phyloP scores from a whole-genome alignment of 257 asterid genomes.

The Paraleonurus japonicus region DNA sequence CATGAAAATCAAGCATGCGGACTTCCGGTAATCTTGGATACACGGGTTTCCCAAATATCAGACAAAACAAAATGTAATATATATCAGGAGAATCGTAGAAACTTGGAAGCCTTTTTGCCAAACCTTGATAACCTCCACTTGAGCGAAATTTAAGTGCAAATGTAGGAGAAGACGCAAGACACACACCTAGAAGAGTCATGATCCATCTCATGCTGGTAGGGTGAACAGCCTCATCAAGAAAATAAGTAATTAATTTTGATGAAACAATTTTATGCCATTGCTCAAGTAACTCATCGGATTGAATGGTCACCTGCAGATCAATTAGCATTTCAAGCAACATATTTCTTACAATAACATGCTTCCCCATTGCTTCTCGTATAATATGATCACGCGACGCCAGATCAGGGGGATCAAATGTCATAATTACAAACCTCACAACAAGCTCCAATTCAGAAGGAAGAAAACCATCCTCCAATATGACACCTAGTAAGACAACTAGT shows the following conservation, averaged over 20 bases:
- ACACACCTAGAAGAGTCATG: conserved; percentile 98
- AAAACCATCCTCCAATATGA: conserved; percentile 95
- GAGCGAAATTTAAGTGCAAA: conserved; percentile 92
- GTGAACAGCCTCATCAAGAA: conserved; percentile 98
- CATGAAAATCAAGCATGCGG: conserved; percentile 97
- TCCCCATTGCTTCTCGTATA: conserved; percentile 88
- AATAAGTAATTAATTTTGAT: conserved; percentile 80
- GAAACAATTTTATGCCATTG: conserved; percentile 99
- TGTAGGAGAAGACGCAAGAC: conserved; percentile 93
- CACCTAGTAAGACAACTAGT: conserved; percentile 85
- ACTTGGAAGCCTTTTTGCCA: conserved; percentile 92
- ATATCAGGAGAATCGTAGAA: conserved; percentile 97
- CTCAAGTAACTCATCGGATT: conserved; percentile 94
- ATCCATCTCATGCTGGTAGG: conserved; percentile 99
- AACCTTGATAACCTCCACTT: conserved; percentile 97
- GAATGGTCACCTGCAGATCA: conserved; percentile 95
- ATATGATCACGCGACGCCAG: conserved; percentile 61
- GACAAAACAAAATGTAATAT: conserved; percentile 90
- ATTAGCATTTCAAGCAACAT: conserved; percentile 99
- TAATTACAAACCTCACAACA: conserved; percentile 91
- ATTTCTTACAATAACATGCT: conserved; percentile 95
- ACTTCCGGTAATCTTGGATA: conserved; percentile 99
- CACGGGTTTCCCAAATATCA: conserved; percentile 93
- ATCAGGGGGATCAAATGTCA: conserved; percentile 97
- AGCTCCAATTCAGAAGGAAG: conserved; percentile 95